These are phyloP conservation scores for Exserohilum turcica DNA, from an alignment of 2,329 filamentous ascomycete genomes.

Conservation along the genomic window DNA sequence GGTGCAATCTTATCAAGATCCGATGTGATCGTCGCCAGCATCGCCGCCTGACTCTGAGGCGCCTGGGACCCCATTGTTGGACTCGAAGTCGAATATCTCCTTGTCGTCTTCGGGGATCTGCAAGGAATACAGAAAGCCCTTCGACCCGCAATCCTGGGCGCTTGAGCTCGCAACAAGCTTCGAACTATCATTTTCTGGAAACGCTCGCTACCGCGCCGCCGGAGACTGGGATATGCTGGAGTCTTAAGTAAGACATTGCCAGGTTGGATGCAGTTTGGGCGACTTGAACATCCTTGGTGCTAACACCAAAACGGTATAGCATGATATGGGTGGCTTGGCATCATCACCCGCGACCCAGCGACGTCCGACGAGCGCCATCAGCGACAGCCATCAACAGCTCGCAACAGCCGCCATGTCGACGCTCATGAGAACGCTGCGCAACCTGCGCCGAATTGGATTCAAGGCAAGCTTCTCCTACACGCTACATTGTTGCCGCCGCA, in stretches of 20 bases:
- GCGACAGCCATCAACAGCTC: constrained; percentile 13
- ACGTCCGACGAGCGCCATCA: constrained; percentile 13
- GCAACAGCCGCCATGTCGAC: constrained; percentile 77
- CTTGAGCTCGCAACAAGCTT: constrained; percentile 32
- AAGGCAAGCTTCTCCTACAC: constrained; percentile 64
- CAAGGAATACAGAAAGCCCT: constrained; percentile 22
- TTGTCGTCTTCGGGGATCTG: constrained; percentile 24
- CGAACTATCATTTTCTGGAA: constrained; percentile 42
- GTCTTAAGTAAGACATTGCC: background rate
- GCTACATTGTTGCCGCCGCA: background rate
- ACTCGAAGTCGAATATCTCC: constrained; percentile 44
- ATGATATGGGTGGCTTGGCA: constrained; percentile 25
- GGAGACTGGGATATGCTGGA: background rate
- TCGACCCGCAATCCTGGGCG: constrained; percentile 24
- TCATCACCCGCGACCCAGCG: constrained; percentile 25
- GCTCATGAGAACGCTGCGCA: constrained; percentile 80
- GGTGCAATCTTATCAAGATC: constrained; percentile 90
- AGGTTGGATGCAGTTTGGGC: constrained; percentile 27
- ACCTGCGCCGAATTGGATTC: constrained; percentile 84
- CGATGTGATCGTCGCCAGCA: constrained; percentile 64
- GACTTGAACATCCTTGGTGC: constrained; percentile 13
- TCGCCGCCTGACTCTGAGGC: constrained; percentile 56
- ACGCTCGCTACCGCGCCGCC: background rate
- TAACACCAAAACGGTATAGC: constrained; percentile 15
- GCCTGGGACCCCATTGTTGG: constrained; percentile 33